Conservation (phyloP, 2,329 filamentous ascomycete genomes). For the Penicillium verrucosum region DNA sequence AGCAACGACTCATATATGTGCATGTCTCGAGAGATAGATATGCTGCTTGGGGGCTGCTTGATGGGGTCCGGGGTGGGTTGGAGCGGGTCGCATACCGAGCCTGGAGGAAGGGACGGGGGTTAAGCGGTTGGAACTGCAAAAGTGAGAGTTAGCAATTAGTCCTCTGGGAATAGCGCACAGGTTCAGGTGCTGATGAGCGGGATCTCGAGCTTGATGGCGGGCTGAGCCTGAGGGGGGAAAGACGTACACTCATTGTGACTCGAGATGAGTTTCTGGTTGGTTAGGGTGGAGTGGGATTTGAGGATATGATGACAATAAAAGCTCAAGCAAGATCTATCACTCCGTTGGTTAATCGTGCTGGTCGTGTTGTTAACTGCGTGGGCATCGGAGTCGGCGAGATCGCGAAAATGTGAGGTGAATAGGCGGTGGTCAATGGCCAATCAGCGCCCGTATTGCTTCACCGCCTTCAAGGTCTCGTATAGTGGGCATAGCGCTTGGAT, state of each 20-base stretch:
- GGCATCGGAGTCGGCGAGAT: constrained; percentile 16
- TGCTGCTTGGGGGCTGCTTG: neutral
- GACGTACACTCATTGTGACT: constrained; percentile 35
- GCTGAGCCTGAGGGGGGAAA: neutral
- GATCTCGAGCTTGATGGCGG: constrained; percentile 10
- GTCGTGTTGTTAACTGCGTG: constrained; percentile 11
- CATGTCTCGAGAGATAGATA: neutral
- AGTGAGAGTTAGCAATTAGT: constrained; percentile 6
- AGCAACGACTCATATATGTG: neutral
- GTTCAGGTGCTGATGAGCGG: neutral
- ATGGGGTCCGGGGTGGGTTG: neutral
- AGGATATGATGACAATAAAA: neutral
- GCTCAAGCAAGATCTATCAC: constrained; percentile 2
- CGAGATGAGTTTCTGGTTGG: neutral
- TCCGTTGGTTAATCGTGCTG: constrained; percentile 11
- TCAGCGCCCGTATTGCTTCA: constrained; percentile 6
- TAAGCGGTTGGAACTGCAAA: constrained; percentile 80
- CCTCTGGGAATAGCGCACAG: neutral
- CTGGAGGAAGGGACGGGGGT: constrained; percentile 95
- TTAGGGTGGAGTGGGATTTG: neutral
- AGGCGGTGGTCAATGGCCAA: constrained; percentile 8
- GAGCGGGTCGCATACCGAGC: constrained; percentile 64
- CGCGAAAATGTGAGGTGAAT: constrained; percentile 38
- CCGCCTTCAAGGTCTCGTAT: constrained; percentile 22
- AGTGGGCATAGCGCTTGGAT: neutral